Evolutionary conservation across 441 rosid species (phyloP), one percentile per base, ranked within the genome.

Genomic region (Populus tomentosa): DNA sequence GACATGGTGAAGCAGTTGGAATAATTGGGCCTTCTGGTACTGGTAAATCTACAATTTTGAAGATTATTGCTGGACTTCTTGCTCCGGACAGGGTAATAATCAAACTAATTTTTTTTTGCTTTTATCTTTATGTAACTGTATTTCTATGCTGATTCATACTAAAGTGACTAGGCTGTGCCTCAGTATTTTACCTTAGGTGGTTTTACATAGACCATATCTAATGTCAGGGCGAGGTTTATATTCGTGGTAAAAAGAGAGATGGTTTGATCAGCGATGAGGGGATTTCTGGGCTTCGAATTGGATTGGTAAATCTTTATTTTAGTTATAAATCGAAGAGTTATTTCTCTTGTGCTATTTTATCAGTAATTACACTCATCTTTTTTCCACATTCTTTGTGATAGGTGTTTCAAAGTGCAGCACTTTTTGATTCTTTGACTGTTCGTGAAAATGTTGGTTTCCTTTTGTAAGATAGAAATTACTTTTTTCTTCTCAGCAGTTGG

Each of bases 371-470:
- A 11, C 30, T 62, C n/a, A 62, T 69, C 46, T 40, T 40, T 13
- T n/a, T 36, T 53, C 7, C 69, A 59, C 38, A 40, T 33, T 36
- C 72, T 36, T 79, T 81, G 7, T 77, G 11, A 72, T 87, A 95
- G 98, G 99, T 91, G 40, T 95, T 95, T 82, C 98, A 95, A 79
- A 95, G 98, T 75, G 99, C 99, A 16, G 97, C 98, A 72, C 97
- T 95, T 72, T 95, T 95, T 84, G 98, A 95, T 86, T 95, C 98
- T 79, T 83, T 95, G 83, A 88, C 97, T 30, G 97, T 92, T 82
- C 92, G 95, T 77, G 99, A 94, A 89, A 94, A 95, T 82, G 98
- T 95, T 84, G 98, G 98, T 77, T 95, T 95, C 82, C 92, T 94
- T 75, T 86, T 94, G 97, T 95, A 94, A 92, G 97, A 84, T 78